These are phyloP conservation scores for Nakaseomyces sp. DNA, from an alignment of 1,139 yeast species.

Conservation along the genomic window DNA sequence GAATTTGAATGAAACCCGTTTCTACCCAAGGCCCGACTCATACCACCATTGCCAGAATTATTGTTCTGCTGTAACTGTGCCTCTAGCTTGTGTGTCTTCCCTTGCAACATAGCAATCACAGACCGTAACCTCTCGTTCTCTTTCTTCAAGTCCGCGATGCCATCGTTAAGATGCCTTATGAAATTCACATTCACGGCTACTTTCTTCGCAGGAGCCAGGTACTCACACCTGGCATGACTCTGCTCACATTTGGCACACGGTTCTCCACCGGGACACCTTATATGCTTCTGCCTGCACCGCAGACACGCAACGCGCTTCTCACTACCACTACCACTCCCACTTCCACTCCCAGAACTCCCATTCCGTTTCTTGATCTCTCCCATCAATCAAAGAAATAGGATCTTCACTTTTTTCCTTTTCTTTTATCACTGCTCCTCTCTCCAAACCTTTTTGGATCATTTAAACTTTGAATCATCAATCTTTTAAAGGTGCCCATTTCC, in stretches of 20 bases:
- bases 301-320: conserved; percentile 39
- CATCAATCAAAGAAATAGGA: neutral
- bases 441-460: too few species aligned
- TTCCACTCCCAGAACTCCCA: neutral
- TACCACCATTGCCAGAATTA: neutral
- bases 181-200: conserved; percentile 71
- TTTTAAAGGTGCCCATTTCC: too few species aligned
- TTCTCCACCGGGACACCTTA: conserved; percentile 73
- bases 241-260: conserved; percentile 61
- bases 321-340: neutral
- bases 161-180: conserved; percentile 58
- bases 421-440: too few species aligned
- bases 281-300: conserved; percentile 66
- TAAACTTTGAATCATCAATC: too few species aligned
- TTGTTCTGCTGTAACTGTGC: neutral
- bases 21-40: neutral
- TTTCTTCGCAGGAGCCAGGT: conserved; percentile 69
- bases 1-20: neutral
- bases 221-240: conserved; percentile 59
- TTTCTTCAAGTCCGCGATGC: conserved; percentile 40
- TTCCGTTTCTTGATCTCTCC: neutral
- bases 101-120: conserved; percentile 20
- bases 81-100: neutral
- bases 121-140: conserved; percentile 52
- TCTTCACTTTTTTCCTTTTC: too few species aligned